These are phyloP conservation scores for Ascodesmis nigricans DNA, from an alignment of 495 filamentous ascomycete genomes.

Conservation along the genomic window DNA sequence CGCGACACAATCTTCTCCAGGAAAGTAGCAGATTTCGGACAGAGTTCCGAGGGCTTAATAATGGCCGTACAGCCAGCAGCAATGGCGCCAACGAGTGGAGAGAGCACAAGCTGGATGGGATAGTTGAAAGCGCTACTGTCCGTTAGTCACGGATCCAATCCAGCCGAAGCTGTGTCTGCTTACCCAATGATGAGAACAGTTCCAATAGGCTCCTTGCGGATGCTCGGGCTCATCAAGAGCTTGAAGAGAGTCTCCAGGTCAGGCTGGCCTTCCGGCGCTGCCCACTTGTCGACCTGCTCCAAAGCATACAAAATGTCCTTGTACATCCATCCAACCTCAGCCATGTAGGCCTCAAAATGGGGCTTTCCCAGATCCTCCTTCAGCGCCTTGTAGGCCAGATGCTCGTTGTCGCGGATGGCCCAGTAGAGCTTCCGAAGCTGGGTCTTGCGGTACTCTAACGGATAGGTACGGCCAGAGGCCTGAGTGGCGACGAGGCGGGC, in stretches of 20 bases:
- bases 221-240: slow-evolving; percentile 33
- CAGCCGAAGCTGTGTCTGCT: too few relatives aligned
- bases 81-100: slow-evolving; percentile 72
- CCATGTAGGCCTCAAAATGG: slow-evolving; percentile 27
- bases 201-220: slow-evolving; percentile 76
- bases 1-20: slow-evolving; percentile 42
- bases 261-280: slow-evolving; percentile 48
- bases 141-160: too few relatives aligned
- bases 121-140: slow-evolving; percentile 57
- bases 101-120: slow-evolving; percentile 59
- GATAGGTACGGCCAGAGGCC: slow-evolving; percentile 45
- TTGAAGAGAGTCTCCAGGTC: not conserved
- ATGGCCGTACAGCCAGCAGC: slow-evolving; percentile 73
- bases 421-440: slow-evolving; percentile 90
- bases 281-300: slow-evolving; percentile 56
- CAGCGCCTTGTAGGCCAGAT: slow-evolving; percentile 45
- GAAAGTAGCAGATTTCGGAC: slow-evolving; percentile 51
- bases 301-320: slow-evolving; percentile 45
- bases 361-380: slow-evolving; percentile 54
- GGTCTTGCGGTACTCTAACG: slow-evolving; percentile 53
- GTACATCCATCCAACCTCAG: slow-evolving; percentile 14
- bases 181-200: slow-evolving; percentile 68
- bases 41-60: slow-evolving; percentile 69
- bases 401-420: slow-evolving; percentile 57
- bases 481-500: slow-evolving; percentile 7